A percentile compares a stretch with the other conserved stretches of the same genome.
Evolutionary conservation across 2,329 filamentous ascomycete species (phyloP).

Genomic region (Helminthosporium solani): DNA sequence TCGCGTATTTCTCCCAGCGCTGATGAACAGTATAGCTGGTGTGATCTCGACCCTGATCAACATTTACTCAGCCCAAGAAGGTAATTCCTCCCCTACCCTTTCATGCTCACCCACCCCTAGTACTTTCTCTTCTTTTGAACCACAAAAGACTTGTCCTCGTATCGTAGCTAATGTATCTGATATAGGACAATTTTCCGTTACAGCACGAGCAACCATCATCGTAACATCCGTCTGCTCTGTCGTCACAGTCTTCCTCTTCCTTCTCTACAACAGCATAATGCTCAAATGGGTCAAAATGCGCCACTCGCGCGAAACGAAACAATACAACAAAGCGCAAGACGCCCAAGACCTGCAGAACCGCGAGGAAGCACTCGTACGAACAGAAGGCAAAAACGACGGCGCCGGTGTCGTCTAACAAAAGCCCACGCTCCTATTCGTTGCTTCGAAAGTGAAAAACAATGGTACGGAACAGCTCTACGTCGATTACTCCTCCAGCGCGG

Average conservation of each 20-base stretch:
- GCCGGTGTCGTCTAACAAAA: neutral
- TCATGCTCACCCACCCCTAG: neutral
- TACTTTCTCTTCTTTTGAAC: no score
- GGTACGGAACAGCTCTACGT: no score
- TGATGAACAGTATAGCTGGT: slow-evolving; percentile 52
- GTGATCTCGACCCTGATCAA: slow-evolving; percentile 53
- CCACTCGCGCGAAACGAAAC: slow-evolving; percentile 32
- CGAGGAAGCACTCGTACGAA: neutral
- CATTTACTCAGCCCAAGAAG: slow-evolving; percentile 52
- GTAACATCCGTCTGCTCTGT: slow-evolving; percentile 40
- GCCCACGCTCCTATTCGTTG: no score
- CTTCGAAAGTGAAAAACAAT: no score
- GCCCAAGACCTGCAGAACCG: neutral
- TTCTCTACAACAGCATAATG: slow-evolving; percentile 42
- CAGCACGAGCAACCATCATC: slow-evolving; percentile 45
- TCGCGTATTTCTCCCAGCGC: slow-evolving; percentile 49
- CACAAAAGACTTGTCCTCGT: no score
- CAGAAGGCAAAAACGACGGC: neutral
- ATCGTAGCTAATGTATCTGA: neutral
- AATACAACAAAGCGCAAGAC: neutral
- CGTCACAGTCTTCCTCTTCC: slow-evolving; percentile 33
- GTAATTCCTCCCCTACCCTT: slow-evolving; percentile 28
- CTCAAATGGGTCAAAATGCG: slow-evolving; percentile 33
- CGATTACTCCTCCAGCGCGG: no score
- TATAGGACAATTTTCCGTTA: slow-evolving; percentile 36